Base-by-base conservation (phyloP, 2,329 filamentous ascomycete species). In the Calonectria pseudoturangicola region DNA sequence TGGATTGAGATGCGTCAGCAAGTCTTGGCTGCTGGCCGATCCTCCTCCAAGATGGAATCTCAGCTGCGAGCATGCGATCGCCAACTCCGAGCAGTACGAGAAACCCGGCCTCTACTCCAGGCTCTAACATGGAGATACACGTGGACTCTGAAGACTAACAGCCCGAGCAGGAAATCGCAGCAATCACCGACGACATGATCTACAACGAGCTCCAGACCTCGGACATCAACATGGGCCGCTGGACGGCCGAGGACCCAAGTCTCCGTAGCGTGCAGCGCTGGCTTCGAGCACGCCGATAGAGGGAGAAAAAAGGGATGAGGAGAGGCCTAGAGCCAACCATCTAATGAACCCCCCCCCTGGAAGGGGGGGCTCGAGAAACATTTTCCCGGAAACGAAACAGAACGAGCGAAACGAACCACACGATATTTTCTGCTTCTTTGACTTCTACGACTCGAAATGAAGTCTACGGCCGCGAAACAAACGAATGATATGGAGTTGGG, bases 191-290 rank as follows among this genome's bases (percentile, higher is more conserved):
- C 81, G 89, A 92, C 67, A 79, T 83, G 43, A 86, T 93, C 73
- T 92, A 92, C 81, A 81, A 84, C 58, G 86, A 91, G 71, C 86
- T 92, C 68, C 86, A 88, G 73, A 81, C 84, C 43, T 87, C 87
- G 25, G 91, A 93, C 79, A 83, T 87, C 30, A 79, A 82, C 68
- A 87, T 89, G 83, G 89, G 89, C 79, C 89, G 90, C 83, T 93
- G 91, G 91, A 91, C 88, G 77, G 86, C 84, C 74, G 91, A 93
- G 79, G 91, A 93, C 79, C 91, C 91, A 2, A 89, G 87, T 75
- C 83, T 92, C 66, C 85, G 88, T 67, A 84, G 87, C 62, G 88
- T 92, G 71, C 87, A 89, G 80, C 87, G 89, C 81, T 93, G 91
- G 91, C 82, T 92, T 66, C 86, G 88, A 75, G 75, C 77, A 75